phyloP scores from a whole-genome alignment of 2,329 filamentous ascomycete species.

The Pestalotiopsis fici region DNA sequence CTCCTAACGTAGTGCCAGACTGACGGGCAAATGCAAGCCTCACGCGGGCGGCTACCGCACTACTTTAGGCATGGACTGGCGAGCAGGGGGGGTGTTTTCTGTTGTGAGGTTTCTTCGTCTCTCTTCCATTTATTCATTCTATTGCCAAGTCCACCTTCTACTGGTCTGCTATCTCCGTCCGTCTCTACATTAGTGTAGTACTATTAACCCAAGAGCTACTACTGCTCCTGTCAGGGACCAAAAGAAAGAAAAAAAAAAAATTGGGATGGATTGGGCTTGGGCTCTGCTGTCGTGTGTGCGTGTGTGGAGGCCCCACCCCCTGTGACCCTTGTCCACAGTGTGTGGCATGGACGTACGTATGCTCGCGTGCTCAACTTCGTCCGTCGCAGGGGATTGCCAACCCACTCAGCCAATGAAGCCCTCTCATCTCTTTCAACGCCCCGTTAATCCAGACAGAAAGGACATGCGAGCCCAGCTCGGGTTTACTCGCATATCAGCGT shows the following conservation, averaged over 20 bases:
- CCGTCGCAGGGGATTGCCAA: neutral
- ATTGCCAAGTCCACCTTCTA: neutral
- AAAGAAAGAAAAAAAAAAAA: neutral
- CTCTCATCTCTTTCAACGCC: neutral
- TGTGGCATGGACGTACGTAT: conserved; percentile 9
- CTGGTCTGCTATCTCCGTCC: too few species aligned
- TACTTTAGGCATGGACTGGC: neutral
- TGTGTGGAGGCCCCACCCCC: neutral
- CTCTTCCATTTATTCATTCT: neutral
- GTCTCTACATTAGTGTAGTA: too few species aligned
- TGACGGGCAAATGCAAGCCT: conserved; percentile 6
- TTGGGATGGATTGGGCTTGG: neutral
- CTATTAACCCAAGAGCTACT: too few species aligned
- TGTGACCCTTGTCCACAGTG: conserved; percentile 2
- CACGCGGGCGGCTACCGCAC: conserved; percentile 1
- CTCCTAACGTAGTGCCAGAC: neutral
- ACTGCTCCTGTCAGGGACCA: too few species aligned
- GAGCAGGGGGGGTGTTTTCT: neutral
- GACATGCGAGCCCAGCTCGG: neutral
- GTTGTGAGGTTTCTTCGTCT: neutral
- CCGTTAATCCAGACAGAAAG: neutral
- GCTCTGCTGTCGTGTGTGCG: neutral
- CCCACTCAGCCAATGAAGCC: neutral
- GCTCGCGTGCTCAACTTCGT: conserved; percentile 7
- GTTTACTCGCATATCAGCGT: neutral